Base-by-base conservation (phyloP, 139 green algal genomes). In the Chlorella sp. region DNA sequence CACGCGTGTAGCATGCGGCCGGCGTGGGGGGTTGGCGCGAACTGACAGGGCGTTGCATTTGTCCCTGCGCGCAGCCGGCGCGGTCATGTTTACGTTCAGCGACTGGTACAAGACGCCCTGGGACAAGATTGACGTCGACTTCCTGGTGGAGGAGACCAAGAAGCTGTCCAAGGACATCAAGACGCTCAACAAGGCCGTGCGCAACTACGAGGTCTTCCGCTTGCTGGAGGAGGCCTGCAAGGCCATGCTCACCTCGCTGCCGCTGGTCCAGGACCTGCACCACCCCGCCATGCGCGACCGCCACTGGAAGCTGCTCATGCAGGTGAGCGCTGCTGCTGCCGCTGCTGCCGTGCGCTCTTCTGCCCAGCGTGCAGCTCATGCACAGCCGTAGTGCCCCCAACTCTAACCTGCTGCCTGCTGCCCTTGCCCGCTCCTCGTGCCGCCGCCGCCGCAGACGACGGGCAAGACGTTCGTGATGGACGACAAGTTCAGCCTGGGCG, bases 241-340 rank as follows among this genome's bases (percentile, higher is more conserved):
- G 83, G 90, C 86, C 3, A 91, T 97, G 90, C 72, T 91, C n/a
- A 92, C 87, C 24, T 87, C 83, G 5, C 85, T 97, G 69, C 93
- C 93, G 27, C 79, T 97, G 29, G 90, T 97, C 35, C 75, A 88
- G 62, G 90, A 97, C 66, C 85, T 97, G 74, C 86, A 91, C 80
- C 86, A 96, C 74, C 90, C 93, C 20, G 87, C 90, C 27, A 97
- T 97, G 89, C 86, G 90, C 32, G 89, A 95, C 29, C 82, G 91
- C 22, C 93, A 97, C 77, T 97, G 93, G 92, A 85, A 86, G 74
- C 87, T 94, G 79, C 87, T 96, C 23, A 94, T 94, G 79, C 82
- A 90, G 81, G 67, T 72, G 30, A n/a, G n/a, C n/a, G n/a, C n/a
- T n/a, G n/a, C n/a, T n/a, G n/a, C n/a, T n/a, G n/a, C n/a, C n/a